phyloP scores from a whole-genome alignment of 1,284 basidiomycete species.

The Fomitiporia mediterranea region DNA sequence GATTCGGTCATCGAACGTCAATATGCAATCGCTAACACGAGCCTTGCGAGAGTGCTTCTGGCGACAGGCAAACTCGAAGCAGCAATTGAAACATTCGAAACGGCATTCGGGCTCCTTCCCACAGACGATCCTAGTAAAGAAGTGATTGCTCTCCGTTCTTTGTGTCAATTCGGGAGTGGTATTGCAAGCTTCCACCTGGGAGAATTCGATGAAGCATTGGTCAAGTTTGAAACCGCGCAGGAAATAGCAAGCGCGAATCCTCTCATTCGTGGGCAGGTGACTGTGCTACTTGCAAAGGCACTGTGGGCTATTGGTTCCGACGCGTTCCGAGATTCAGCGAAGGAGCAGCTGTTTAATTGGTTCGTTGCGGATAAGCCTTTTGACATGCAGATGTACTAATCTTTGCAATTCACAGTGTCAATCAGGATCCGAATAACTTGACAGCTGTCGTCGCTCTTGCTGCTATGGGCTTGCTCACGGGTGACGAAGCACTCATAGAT shows the following conservation, averaged over 20 bases:
- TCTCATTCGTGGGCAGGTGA: constrained; percentile 60
- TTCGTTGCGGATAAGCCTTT: constrained; percentile 34
- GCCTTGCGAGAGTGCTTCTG: constrained; percentile 76
- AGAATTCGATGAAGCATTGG: constrained; percentile 60
- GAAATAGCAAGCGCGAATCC: constrained; percentile 46
- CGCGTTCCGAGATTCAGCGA: constrained; percentile 73
- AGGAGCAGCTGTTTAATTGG: constrained; percentile 82
- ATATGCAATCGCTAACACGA: constrained; percentile 81
- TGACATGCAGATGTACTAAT: constrained; percentile 12
- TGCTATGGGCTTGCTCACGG: constrained; percentile 79
- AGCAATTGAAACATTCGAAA: constrained; percentile 70
- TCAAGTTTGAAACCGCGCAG: constrained; percentile 62
- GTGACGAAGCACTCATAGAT: constrained; percentile 78
- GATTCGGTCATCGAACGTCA: constrained; percentile 69
- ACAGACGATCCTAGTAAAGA: constrained; percentile 38
- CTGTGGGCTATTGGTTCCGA: constrained; percentile 78
- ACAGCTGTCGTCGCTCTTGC: constrained; percentile 79
- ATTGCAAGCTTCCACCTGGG: constrained; percentile 66
- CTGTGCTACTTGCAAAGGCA: constrained; percentile 72
- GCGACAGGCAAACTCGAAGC: constrained; percentile 52
- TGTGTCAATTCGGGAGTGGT: constrained; percentile 69
- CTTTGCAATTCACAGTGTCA: constrained; percentile 47
- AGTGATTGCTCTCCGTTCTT: constrained; percentile 45
- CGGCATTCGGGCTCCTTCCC: constrained; percentile 66
- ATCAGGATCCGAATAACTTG: constrained; percentile 66